phyloP scores from a whole-genome alignment of 441 rosid species.

The Jatropha podagrica region DNA sequence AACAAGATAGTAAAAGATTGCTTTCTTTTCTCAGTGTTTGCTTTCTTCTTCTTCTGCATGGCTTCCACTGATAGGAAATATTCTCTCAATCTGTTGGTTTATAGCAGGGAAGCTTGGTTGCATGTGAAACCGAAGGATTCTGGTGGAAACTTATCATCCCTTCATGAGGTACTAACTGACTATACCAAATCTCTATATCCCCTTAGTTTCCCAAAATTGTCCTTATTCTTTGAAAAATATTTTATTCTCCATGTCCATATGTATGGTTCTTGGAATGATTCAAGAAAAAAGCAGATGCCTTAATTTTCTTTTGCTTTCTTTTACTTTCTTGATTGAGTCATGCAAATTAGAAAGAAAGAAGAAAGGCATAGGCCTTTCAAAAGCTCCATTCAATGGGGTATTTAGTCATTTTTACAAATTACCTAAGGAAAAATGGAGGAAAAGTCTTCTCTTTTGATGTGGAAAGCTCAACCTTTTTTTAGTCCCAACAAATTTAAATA shows the following conservation, averaged over 20 bases:
- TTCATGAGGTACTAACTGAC: constrained; percentile 61
- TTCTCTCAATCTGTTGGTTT: constrained; percentile 45
- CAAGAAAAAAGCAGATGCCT: constrained; percentile 16
- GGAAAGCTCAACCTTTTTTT: constrained; percentile 6
- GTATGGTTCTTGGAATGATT: constrained; percentile 6
- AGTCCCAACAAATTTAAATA: not conserved
- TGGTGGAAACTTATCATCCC: constrained; percentile 38
- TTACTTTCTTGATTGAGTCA: constrained; percentile 32
- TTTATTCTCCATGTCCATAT: constrained; percentile 4
- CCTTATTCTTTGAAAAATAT: constrained; percentile 22
- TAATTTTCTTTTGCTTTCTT: constrained; percentile 5
- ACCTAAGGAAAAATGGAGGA: not conserved
- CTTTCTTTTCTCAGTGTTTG: constrained; percentile 31
- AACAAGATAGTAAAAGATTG: constrained; percentile 43
- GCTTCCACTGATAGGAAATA: constrained; percentile 52
- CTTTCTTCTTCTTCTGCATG: constrained; percentile 41
- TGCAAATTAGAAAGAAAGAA: constrained; percentile 37
- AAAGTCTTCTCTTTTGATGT: constrained; percentile 6
- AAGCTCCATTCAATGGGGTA: constrained; percentile 33
- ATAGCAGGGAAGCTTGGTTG: constrained; percentile 87
- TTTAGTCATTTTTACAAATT: constrained; percentile 21
- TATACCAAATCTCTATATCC: not conserved
- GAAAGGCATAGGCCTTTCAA: constrained; percentile 39
- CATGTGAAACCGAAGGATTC: constrained; percentile 71
- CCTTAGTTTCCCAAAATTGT: constrained; percentile 35